Percentiles rank a stretch among this genome's conserved stretches.
These are phyloP conservation scores for Aphanoascus verrucosus DNA, from an alignment of 2,329 filamentous ascomycete species.

Conservation along the genomic window DNA sequence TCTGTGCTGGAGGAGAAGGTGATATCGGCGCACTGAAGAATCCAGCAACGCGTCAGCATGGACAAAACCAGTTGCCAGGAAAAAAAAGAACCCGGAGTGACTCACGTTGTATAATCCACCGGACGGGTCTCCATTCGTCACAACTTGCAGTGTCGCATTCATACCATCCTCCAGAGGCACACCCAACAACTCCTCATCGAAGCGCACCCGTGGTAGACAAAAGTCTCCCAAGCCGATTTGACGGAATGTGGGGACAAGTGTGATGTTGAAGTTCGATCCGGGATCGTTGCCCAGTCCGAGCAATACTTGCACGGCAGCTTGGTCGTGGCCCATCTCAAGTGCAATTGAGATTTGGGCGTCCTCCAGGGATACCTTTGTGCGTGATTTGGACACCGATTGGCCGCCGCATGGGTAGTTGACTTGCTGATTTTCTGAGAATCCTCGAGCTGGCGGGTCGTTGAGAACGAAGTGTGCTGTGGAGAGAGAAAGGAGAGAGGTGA, in stretches of 20 bases:
- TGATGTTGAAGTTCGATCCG: conserved; percentile 56
- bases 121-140: conserved; percentile 49
- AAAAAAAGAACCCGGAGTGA: not conserved
- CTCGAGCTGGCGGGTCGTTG: conserved; percentile 43
- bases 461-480: conserved; percentile 48
- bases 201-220: conserved; percentile 51
- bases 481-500: conserved; percentile 36
- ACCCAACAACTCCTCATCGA: conserved; percentile 24
- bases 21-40: conserved; percentile 58
- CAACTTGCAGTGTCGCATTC: conserved; percentile 57
- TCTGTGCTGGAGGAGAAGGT: conserved; percentile 49
- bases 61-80: not conserved
- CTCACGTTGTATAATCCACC: conserved; percentile 57
- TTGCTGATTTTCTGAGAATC: conserved; percentile 40
- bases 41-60: not conserved
- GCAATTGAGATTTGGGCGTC: conserved; percentile 41
- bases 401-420: conserved; percentile 43
- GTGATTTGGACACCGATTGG: conserved; percentile 35
- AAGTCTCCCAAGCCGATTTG: conserved; percentile 53
- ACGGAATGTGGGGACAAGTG: conserved; percentile 52
- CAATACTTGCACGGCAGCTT: conserved; percentile 44
- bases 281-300: conserved; percentile 44
- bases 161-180: conserved; percentile 49
- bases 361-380: conserved; percentile 42
- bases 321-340: conserved; percentile 43